Evolutionary conservation across 78 protist genomes (phyloP), one percentile per base, ranked within the genome.

Genomic region (Capsaspora owczarzaki): DNA sequence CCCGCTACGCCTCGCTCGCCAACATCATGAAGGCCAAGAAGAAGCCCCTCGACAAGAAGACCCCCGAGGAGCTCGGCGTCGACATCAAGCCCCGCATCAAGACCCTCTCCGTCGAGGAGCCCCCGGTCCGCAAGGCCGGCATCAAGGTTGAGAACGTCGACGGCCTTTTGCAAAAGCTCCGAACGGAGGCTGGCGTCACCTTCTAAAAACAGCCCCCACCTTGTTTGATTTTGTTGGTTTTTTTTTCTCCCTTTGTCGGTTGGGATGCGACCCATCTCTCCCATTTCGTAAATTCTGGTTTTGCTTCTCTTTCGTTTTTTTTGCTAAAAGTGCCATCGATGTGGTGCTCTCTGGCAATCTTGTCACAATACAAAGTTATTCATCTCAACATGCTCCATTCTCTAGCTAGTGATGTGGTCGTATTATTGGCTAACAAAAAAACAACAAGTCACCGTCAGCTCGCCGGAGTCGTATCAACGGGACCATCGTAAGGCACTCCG

Each of bases 1-100:
- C 99, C 40, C 83, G 99, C 43, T 97, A 90, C 74, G 95, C 97
- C 42, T 91, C 93, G 35, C 91, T 97, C 49, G 95, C 91, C 38
- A 93, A 92, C 87, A 94, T 97, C 80, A 95, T 96, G 93, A 87
- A 91, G 88, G 92, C 96, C 35, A 84, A 84, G 77, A 95, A 95
- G 92, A 95, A 93, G 90, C 85, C 85, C 53, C 37, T 92, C 25
- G 92, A 86, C 33, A 81, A 51, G 41, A 79, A 38, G 41, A 85
- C 82, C 33, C 87, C 91, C 27, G 86, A 47, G 37, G 83, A 88
- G 6, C 82, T 95, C 8, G 94, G 90, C 29, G 96, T 96, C 6
- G 95, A 93, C 71, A 38, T 81, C 23, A 63, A 10, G 29, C 78
- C 82, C 35, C 86, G 86, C 56, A 47, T 89, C 47, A 43, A 68